phyloP scores from a whole-genome alignment of 179 eudicot species.

The Heliamphora pulchella region DNA sequence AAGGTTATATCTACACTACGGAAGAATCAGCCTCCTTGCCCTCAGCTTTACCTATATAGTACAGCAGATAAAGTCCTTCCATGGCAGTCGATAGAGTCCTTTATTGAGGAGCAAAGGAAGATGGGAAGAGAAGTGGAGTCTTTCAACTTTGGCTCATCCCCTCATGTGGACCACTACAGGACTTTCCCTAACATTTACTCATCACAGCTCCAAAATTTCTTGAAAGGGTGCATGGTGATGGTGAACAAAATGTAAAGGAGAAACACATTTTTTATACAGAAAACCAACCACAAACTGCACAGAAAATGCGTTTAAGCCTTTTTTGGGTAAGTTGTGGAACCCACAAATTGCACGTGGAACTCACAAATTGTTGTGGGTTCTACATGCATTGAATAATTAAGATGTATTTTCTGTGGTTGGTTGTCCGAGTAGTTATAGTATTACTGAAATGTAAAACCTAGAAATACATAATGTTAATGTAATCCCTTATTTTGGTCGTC shows the following conservation, averaged over 20 bases:
- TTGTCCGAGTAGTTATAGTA: too few species aligned
- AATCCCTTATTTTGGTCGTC: conserved; percentile 2
- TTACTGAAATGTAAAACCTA: conserved; percentile 6
- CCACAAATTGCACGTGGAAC: too few species aligned
- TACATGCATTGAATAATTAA: too few species aligned
- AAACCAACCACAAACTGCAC: too few species aligned
- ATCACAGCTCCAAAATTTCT: conserved; percentile 46
- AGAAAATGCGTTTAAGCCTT: too few species aligned
- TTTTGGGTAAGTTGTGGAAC: too few species aligned
- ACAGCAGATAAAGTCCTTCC: conserved; percentile 83
- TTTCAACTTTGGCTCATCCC: conserved; percentile 64
- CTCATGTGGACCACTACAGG: conserved; percentile 92
- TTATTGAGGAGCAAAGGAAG: conserved; percentile 57
- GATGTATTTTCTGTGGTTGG: too few species aligned
- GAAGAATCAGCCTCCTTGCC: conserved; percentile 61
- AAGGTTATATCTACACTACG: conserved; percentile 45
- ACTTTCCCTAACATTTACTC: conserved; percentile 62
- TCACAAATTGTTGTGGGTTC: too few species aligned
- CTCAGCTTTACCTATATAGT: conserved; percentile 94
- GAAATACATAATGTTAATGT: neutral
- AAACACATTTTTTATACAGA: too few species aligned
- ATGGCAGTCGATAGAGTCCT: conserved; percentile 50
- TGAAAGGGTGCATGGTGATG: conserved; percentile 32
- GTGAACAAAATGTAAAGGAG: conserved; percentile 16
- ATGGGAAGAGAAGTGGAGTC: conserved; percentile 53